Evolutionary conservation across 495 filamentous ascomycete species (phyloP), one percentile per base, ranked within the genome.

Genomic region (Haplographium delicatum): DNA sequence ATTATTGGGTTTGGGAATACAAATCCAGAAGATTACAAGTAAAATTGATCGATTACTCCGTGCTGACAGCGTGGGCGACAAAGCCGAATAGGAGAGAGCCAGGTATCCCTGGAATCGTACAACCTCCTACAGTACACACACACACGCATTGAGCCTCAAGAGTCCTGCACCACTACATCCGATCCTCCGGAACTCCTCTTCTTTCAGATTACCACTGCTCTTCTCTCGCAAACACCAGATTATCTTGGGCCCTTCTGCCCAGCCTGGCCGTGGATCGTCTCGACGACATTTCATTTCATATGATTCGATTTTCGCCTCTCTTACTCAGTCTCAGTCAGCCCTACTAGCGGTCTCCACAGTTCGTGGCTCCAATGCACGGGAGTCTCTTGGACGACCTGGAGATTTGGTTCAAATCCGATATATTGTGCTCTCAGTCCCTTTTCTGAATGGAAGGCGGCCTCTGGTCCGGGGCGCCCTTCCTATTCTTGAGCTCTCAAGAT

Each of bases 301-400:
- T n/a, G n/a, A n/a, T n/a, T 31, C 28, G 7, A 7, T 7, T 31
- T 23, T 7, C 25, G 16, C 9, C 13, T 25, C 18, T 50, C 53
- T 42, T 20, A 46, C 41, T 56, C 47, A 50, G 47, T 28, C 40
- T 47, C 28, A 16, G 24, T 50, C 53, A 56, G 41, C 53, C 53
- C 41, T 52, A 33, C 44, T 9, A 30, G 20, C 15, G 11, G 34
- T 4, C 43, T 35, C 35, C 8, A 44, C 50, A 31, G 23, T 7
- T 6, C 22, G n/a, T 44, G 20, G 24, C 13, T 22, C 44, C 43
- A 42, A 53, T 53, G 45, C 42, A 7, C 45, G 9, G 15, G 5
- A 35, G 25, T 4, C 20, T 3, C 25, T 19, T n/a, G n/a, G n/a
- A 4, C 43, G 20, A 40, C 2, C 5, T 28, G 6, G 19, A 23